Evolutionary conservation across 2,329 filamentous ascomycete genomes (phyloP).

Genomic region (Venturia asperata): DNA sequence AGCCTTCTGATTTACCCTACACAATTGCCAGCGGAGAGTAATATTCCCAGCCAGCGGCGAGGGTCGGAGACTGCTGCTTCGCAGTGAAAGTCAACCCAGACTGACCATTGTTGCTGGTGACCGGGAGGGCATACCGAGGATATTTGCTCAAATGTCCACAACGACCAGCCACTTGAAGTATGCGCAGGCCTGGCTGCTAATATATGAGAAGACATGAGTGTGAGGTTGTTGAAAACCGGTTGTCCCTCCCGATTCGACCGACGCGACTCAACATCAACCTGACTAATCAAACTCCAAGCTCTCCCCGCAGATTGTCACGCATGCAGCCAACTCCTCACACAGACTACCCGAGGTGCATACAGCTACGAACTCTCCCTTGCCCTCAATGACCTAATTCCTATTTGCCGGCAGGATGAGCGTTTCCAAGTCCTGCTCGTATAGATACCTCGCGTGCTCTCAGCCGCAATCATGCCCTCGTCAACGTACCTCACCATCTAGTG

Average conservation of each 20-base stretch:
- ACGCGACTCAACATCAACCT: background rate
- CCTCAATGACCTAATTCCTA: background rate
- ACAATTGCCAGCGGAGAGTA: too few relatives aligned
- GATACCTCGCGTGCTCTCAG: background rate
- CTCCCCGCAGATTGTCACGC: background rate
- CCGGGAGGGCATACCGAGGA: too few relatives aligned
- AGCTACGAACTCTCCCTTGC: background rate
- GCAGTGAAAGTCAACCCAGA: too few relatives aligned
- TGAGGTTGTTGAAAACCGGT: background rate
- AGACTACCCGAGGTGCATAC: background rate
- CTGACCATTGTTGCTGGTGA: too few relatives aligned
- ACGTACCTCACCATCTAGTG: background rate
- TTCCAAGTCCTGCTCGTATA: background rate
- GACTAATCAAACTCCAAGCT: constrained; percentile 3
- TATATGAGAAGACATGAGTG: background rate
- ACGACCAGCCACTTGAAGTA: background rate
- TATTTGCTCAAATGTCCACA: too few relatives aligned
- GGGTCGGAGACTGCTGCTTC: too few relatives aligned
- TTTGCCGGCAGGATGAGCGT: background rate
- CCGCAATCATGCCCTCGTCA: background rate
- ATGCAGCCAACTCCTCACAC: background rate
- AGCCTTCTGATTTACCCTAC: too few relatives aligned
- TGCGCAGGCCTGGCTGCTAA: background rate
- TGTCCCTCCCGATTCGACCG: background rate
- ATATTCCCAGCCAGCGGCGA: too few relatives aligned